Evolutionary conservation across 2,329 filamentous ascomycete genomes (phyloP).

Genomic region (Fusarium torulosum): DNA sequence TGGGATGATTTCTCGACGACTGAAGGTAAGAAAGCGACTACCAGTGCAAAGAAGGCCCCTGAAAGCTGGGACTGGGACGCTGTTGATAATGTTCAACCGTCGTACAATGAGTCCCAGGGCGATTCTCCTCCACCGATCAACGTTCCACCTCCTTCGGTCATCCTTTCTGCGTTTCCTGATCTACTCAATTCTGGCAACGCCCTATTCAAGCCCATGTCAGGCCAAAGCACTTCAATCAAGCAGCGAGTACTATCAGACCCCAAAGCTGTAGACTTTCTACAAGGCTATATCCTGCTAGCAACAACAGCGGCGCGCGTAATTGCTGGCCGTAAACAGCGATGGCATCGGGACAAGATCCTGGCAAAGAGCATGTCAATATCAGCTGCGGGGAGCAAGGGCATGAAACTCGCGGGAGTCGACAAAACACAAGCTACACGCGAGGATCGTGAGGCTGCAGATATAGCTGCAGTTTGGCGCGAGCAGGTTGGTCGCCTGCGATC

Average conservation of each 20-base stretch:
- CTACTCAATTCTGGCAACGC: conserved; percentile 75
- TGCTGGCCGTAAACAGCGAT: conserved; percentile 85
- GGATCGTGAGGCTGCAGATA: conserved; percentile 85
- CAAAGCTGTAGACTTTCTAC: conserved; percentile 72
- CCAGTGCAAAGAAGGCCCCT: conserved; percentile 32
- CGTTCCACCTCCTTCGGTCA: conserved; percentile 86
- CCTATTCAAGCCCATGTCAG: conserved; percentile 74
- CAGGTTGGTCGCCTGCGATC: conserved; percentile 81
- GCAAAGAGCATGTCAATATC: conserved; percentile 92
- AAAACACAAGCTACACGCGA: conserved; percentile 85
- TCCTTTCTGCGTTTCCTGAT: conserved; percentile 81
- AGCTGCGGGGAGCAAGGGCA: conserved; percentile 79
- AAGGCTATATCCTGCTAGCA: conserved; percentile 72
- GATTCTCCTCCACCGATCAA: conserved; percentile 78
- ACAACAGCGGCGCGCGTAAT: conserved; percentile 83
- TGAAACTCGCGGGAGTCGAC: conserved; percentile 92
- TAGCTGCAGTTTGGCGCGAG: conserved; percentile 79
- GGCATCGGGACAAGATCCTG: conserved; percentile 89
- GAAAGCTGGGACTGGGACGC: conserved; percentile 66
- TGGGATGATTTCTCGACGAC: conserved; percentile 60
- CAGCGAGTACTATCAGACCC: conserved; percentile 74
- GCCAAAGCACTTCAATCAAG: conserved; percentile 68
- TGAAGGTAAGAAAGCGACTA: conserved; percentile 35
- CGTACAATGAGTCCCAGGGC: conserved; percentile 36
- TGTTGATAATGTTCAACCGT: conserved; percentile 51